Percentiles rank a stretch among this genome's conserved stretches.
Conservation (phyloP, 139 green algal species). For the Coelastrella sp. region DNA sequence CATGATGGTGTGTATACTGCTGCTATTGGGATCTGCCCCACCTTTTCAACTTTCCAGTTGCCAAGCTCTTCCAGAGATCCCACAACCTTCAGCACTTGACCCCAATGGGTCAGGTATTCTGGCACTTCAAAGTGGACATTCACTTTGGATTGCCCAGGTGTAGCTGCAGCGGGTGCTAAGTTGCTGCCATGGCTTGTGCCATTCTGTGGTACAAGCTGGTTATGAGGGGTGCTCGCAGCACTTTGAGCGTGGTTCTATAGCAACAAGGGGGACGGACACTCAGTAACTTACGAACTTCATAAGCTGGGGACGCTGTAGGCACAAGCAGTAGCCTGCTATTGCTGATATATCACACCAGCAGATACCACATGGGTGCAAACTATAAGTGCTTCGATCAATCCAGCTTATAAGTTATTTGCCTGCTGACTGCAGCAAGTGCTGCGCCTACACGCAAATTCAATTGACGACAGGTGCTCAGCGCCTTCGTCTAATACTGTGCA, state of each 20-base stretch:
- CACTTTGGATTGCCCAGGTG: conserved; percentile 7
- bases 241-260: not conserved
- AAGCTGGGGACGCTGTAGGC: conserved; percentile 2
- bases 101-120: conserved; percentile 42
- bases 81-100: conserved; percentile 47
- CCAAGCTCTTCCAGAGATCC: conserved; percentile 45
- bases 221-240: not conserved
- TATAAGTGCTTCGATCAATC: not conserved
- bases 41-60: conserved; percentile 46
- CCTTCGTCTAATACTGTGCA: not conserved
- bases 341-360: not conserved
- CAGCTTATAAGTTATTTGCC: not conserved
- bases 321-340: not conserved
- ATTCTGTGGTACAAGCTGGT: conserved; percentile 24
- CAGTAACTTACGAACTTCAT: not conserved
- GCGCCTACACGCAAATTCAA: too few relatives aligned
- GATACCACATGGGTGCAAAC: not conserved
- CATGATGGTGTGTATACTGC: too few relatives aligned
- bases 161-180: not conserved
- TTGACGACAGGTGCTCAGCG: not conserved
- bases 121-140: conserved; percentile 49
- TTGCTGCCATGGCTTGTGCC: not conserved
- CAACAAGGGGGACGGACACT: not conserved
- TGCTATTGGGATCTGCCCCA: too few relatives aligned
- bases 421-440: too few relatives aligned